These are phyloP conservation scores for Batkoa obscura DNA, from an alignment of 371 early-diverging fungal species.

Conservation along the genomic window DNA sequence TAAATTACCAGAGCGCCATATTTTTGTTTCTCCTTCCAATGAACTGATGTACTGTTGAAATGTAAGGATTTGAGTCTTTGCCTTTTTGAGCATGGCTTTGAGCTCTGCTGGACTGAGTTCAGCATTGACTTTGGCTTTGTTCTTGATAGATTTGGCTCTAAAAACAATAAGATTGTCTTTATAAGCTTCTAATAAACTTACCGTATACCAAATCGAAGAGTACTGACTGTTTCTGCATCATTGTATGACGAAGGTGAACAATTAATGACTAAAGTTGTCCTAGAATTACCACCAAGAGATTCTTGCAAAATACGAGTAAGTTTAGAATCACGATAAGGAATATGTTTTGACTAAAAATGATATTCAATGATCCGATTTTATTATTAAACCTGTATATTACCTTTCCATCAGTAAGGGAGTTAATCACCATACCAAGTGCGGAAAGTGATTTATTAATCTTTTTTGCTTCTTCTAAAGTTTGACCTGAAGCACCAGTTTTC, in stretches of 20 bases:
- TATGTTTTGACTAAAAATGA: conserved; percentile 55
- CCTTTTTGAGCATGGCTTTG: conserved; percentile 73
- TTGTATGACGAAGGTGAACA: conserved; percentile 91
- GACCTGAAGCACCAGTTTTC: conserved; percentile 96
- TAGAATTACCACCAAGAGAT: conserved; percentile 93
- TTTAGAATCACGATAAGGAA: conserved; percentile 97
- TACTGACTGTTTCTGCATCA: conserved; percentile 86
- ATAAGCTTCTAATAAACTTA: conserved; percentile 7
- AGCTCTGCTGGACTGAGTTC: conserved; percentile 84
- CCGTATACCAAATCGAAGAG: conserved; percentile 91
- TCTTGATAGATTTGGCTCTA: conserved; percentile 93
- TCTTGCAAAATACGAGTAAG: conserved; percentile 97
- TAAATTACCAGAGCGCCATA: conserved; percentile 55
- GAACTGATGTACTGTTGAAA: conserved; percentile 63
- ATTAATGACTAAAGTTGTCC: conserved; percentile 92
- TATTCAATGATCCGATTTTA: conserved; percentile 3
- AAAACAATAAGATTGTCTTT: not conserved
- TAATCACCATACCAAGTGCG: conserved; percentile 97
- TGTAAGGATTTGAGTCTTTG: conserved; percentile 54
- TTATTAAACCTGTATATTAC: too few species aligned
- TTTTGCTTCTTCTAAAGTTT: conserved; percentile 97
- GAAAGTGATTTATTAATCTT: conserved; percentile 98
- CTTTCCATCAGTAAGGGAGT: conserved; percentile 82
- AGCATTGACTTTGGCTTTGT: conserved; percentile 94
- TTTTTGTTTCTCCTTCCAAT: conserved; percentile 66